Evolutionary conservation across 352 stramenopile species (phyloP).

Genomic region (Phytophthora melonis): DNA sequence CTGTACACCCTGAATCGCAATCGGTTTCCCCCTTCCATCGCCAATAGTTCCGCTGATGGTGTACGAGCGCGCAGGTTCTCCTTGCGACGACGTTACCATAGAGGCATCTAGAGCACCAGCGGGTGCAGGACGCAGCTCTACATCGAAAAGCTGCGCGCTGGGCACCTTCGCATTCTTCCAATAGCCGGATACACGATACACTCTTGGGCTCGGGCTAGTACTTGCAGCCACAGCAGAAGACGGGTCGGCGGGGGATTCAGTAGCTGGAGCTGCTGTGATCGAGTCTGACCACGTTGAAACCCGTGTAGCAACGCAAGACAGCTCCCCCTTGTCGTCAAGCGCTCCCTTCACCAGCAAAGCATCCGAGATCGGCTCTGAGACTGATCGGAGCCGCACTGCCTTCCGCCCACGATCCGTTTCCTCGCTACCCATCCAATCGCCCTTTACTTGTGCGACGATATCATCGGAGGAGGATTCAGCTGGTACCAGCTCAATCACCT

Average conservation of each 20-base stretch:
- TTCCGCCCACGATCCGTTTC: slow-evolving; percentile 72
- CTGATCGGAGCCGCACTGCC: slow-evolving; percentile 67
- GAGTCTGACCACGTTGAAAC: slow-evolving; percentile 57
- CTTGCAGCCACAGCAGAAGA: slow-evolving; percentile 3
- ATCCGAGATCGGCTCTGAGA: slow-evolving; percentile 62
- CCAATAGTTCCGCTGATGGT: slow-evolving; percentile 75
- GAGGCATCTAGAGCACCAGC: slow-evolving; percentile 24
- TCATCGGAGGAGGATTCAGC: slow-evolving; percentile 22
- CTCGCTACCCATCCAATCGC: slow-evolving; percentile 84
- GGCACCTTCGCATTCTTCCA: slow-evolving; percentile 82
- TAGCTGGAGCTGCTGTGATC: slow-evolving; percentile 30
- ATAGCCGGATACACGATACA: slow-evolving; percentile 73
- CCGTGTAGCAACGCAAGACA: slow-evolving; percentile 63
- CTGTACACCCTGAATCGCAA: slow-evolving; percentile 70
- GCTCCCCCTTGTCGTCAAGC: slow-evolving; percentile 79
- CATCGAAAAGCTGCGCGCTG: slow-evolving; percentile 76
- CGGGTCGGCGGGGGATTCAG: slow-evolving; percentile 19
- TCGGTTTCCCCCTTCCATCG: slow-evolving; percentile 62
- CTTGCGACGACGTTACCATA: slow-evolving; percentile 32
- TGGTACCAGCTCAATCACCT: slow-evolving; percentile 81
- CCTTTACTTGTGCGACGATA: slow-evolving; percentile 45
- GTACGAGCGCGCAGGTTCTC: slow-evolving; percentile 38
- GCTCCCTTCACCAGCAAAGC: slow-evolving; percentile 69
- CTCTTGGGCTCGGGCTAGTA: slow-evolving; percentile 14
- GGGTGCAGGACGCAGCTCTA: slow-evolving; percentile 65